Evolutionary conservation across 805 yeast genomes (phyloP).

Genomic region (Candida xiaguanensis): DNA sequence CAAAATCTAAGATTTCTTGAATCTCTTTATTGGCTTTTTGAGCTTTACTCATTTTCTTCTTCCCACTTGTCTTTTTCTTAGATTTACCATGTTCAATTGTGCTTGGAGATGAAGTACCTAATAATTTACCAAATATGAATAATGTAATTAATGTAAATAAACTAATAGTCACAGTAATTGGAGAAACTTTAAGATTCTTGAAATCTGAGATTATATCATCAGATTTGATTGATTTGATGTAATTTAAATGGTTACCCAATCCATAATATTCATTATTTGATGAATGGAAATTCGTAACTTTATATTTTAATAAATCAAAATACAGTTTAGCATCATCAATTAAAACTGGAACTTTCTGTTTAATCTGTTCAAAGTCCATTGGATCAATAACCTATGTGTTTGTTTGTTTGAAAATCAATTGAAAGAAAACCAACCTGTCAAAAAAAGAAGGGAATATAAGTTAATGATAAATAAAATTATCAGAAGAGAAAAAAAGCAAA

Average conservation of each 20-base stretch:
- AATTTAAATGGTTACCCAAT: slow-evolving; percentile 12
- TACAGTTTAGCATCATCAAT: slow-evolving; percentile 10
- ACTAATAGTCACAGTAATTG: slow-evolving; percentile 31
- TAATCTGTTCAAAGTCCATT: slow-evolving; percentile 13
- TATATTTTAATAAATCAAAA: slow-evolving; percentile 8
- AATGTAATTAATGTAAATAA: slow-evolving; percentile 27
- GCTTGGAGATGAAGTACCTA: slow-evolving; percentile 10
- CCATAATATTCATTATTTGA: slow-evolving; percentile 1
- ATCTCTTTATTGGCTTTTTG: slow-evolving; percentile 38
- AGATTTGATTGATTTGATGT: slow-evolving; percentile 9
- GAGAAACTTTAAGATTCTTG: slow-evolving; percentile 24
- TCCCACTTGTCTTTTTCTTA: slow-evolving; percentile 19
- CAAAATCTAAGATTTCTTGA: slow-evolving; percentile 36
- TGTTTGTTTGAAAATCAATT: neutral
- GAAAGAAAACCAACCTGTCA: neutral
- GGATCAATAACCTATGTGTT: neutral
- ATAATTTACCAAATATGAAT: slow-evolving; percentile 18
- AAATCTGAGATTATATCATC: slow-evolving; percentile 28
- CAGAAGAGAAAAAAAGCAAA: slow-evolving; percentile 3
- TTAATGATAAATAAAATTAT: neutral
- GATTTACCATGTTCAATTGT: neutral
- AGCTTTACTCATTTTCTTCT: slow-evolving; percentile 37
- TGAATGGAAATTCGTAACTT: slow-evolving; percentile 8
- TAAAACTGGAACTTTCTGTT: slow-evolving; percentile 8
- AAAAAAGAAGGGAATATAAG: neutral